phyloP scores from a whole-genome alignment of 1,139 yeast genomes.

The Yamadazyma triangularis region DNA sequence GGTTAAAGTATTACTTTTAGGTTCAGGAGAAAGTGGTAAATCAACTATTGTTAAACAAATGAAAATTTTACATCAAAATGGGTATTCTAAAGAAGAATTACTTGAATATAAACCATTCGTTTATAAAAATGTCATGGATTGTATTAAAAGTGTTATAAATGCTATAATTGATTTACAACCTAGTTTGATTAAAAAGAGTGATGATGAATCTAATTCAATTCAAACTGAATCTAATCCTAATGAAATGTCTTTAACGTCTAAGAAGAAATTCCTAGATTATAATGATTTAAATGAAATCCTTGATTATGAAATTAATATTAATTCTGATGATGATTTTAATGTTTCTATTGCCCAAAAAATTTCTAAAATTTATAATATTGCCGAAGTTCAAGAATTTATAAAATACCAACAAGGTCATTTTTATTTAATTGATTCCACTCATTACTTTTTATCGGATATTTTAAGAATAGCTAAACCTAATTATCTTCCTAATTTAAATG shows the following conservation, averaged over 20 bases:
- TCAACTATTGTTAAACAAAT: constrained; percentile 74
- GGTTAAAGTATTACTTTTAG: constrained; percentile 61
- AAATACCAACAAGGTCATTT: constrained; percentile 66
- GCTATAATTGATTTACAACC: constrained; percentile 52
- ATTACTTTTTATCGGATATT: constrained; percentile 69
- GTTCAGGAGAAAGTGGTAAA: constrained; percentile 80
- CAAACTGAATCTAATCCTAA: constrained; percentile 3
- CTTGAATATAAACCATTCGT: constrained; percentile 67
- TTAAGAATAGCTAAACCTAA: constrained; percentile 55
- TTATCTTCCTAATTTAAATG: constrained; percentile 71
- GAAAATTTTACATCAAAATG: constrained; percentile 69
- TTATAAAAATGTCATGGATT: constrained; percentile 61
- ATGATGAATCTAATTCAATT: constrained; percentile 4
- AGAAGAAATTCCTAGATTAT: constrained; percentile 19
- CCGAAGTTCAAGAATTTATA: constrained; percentile 55
- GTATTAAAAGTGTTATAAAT: constrained; percentile 56
- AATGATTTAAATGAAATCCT: constrained; percentile 46
- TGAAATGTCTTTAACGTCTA: constrained; percentile 2
- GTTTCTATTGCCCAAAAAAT: constrained; percentile 42
- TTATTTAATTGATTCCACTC: constrained; percentile 83
- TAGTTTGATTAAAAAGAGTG: constrained; percentile 38
- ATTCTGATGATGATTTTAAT: constrained; percentile 43
- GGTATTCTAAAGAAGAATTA: constrained; percentile 60
- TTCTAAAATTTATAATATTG: constrained; percentile 46
- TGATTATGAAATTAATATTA: constrained; percentile 46